phyloP scores from a whole-genome alignment of 768 basidiomycete species.

The Kockovaella imperatae region DNA sequence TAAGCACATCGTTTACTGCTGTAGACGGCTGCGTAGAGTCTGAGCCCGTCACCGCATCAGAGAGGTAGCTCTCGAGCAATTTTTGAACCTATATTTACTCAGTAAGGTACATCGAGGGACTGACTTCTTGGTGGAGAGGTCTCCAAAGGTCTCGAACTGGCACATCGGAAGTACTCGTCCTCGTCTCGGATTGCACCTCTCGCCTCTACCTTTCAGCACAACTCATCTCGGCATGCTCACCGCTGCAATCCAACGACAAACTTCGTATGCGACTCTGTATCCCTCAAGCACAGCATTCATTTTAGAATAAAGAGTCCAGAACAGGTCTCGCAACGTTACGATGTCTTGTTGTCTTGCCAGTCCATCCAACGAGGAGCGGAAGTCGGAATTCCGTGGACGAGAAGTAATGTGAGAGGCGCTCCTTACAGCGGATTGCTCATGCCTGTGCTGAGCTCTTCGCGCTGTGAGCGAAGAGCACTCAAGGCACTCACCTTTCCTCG shows the following conservation, averaged over 20 bases:
- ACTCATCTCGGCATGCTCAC: slow-evolving; percentile 51
- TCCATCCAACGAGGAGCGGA: slow-evolving; percentile 46
- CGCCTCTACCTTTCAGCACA: slow-evolving; percentile 56
- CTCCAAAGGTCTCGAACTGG: slow-evolving; percentile 80
- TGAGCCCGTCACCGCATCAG: slow-evolving; percentile 78
- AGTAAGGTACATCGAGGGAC: slow-evolving; percentile 10
- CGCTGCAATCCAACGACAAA: slow-evolving; percentile 79
- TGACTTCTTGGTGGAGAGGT: slow-evolving; percentile 80
- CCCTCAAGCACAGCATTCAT: slow-evolving; percentile 88
- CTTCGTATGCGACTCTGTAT: slow-evolving; percentile 78
- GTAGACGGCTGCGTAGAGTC: slow-evolving; percentile 76
- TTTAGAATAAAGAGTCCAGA: slow-evolving; percentile 97
- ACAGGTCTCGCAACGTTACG: slow-evolving; percentile 79
- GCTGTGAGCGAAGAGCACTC: background rate
- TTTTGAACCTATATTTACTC: slow-evolving; percentile 61
- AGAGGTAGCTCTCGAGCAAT: slow-evolving; percentile 78
- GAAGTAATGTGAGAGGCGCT: too few relatives aligned
- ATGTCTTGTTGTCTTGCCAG: slow-evolving; percentile 56
- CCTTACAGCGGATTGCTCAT: background rate
- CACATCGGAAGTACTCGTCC: slow-evolving; percentile 44
- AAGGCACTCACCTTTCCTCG: slow-evolving; percentile 61
- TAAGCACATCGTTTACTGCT: slow-evolving; percentile 86
- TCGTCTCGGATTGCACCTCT: slow-evolving; percentile 68
- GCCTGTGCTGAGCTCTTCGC: slow-evolving; percentile 6
- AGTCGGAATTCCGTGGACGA: too few relatives aligned